Percentiles rank a stretch among this genome's conserved stretches.
Evolutionary conservation across 1,139 yeast species (phyloP).

Genomic region (Blastobotrys persicus): DNA sequence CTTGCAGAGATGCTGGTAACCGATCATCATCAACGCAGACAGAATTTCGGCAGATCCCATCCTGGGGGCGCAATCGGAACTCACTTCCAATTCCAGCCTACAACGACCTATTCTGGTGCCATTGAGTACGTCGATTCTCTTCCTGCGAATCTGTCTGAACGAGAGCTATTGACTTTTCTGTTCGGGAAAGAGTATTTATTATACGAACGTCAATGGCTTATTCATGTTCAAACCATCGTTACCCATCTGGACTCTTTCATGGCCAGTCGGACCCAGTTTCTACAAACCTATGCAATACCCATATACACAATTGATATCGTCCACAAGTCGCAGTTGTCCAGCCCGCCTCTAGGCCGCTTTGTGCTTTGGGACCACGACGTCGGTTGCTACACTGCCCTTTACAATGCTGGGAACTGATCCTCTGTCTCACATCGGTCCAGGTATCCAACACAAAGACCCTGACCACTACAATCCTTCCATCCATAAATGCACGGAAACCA

Average conservation of each 20-base stretch:
- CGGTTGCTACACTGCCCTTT: no score
- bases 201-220: not conserved
- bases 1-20: constrained; percentile 63
- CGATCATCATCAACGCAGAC: constrained; percentile 53
- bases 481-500: not conserved
- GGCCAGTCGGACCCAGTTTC: not conserved
- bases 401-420: no score
- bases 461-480: no score
- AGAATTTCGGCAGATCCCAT: constrained; percentile 65
- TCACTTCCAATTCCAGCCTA: constrained; percentile 38
- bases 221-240: not conserved
- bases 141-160: not conserved
- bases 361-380: no score
- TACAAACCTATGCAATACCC: not conserved
- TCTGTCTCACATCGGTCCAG: no score
- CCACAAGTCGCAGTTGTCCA: not conserved
- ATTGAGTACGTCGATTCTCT: not conserved
- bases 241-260: not conserved
- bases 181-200: constrained; percentile 1
- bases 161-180: not conserved
- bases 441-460: no score
- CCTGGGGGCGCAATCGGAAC: constrained; percentile 89
- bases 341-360: not conserved
- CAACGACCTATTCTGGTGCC: not conserved
- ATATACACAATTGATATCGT: not conserved